Conservation (phyloP, 2,329 filamentous ascomycete species). For the Didymella arachidicola region DNA sequence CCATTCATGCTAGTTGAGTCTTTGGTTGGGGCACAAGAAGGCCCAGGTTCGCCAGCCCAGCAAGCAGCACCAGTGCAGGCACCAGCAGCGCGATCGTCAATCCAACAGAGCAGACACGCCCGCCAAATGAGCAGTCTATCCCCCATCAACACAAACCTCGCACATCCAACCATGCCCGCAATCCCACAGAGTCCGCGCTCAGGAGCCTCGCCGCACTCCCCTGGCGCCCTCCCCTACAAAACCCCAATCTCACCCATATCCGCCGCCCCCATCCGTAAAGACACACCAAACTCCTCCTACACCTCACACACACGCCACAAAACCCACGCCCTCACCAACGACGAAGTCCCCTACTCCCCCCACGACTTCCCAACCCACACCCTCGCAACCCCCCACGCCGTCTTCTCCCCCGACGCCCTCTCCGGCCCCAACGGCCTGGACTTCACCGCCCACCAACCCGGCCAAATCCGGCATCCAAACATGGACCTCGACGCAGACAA, state of each 20-base stretch:
- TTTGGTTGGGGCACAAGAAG: conserved; percentile 13
- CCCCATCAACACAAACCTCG: conserved; percentile 43
- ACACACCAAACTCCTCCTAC: conserved; percentile 23
- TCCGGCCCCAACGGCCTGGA: conserved; percentile 51
- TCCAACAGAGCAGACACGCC: conserved; percentile 36
- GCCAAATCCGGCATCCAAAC: conserved; percentile 53
- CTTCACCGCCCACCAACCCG: conserved; percentile 48
- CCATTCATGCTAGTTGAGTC: conserved; percentile 39
- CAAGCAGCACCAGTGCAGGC: conserved; percentile 18
- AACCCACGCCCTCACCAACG: conserved; percentile 29
- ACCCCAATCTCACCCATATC: conserved; percentile 44
- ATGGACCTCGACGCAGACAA: conserved; percentile 42
- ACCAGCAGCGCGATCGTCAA: conserved; percentile 21
- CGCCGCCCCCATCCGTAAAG: conserved; percentile 33
- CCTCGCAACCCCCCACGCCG: conserved; percentile 34
- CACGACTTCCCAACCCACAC: conserved; percentile 39
- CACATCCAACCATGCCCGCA: conserved; percentile 31
- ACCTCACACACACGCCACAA: conserved; percentile 11
- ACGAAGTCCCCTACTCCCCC: conserved; percentile 41
- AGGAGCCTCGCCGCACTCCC: conserved; percentile 28
- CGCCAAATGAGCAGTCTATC: conserved; percentile 45
- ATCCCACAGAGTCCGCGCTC: conserved; percentile 41
- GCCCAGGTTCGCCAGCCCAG: neutral
- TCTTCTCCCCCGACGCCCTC: conserved; percentile 49
- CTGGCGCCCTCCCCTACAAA: conserved; percentile 33